A percentile compares a stretch with the other conserved stretches of the same genome.
These are phyloP conservation scores for Saccharomycopsis capsularis DNA, from an alignment of 805 yeast genomes.

Conservation along the genomic window DNA sequence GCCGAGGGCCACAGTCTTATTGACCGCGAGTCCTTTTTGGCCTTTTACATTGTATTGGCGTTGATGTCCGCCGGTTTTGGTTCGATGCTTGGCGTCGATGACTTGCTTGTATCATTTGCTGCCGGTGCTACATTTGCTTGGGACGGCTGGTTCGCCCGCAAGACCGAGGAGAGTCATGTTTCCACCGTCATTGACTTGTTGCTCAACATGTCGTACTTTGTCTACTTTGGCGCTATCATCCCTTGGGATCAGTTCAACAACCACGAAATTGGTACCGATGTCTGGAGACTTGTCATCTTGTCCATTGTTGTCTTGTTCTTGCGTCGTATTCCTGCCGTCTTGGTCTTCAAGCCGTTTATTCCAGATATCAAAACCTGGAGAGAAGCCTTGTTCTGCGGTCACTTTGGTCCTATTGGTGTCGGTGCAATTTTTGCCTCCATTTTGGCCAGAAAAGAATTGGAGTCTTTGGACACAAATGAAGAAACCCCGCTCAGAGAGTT, in stretches of 20 bases:
- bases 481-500: conserved; percentile 50
- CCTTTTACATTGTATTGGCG: conserved; percentile 75
- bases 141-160: conserved; percentile 83
- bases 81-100: conserved; percentile 82
- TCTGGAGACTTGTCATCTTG: conserved; percentile 73
- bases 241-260: conserved; percentile 82
- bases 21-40: conserved; percentile 84
- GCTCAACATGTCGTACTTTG: conserved; percentile 77
- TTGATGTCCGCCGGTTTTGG: conserved; percentile 86
- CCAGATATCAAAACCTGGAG: conserved; percentile 91
- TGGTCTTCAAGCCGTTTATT: conserved; percentile 65
- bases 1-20: conserved; percentile 65
- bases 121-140: conserved; percentile 93
- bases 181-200: conserved; percentile 85
- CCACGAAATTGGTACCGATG: conserved; percentile 50
- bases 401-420: conserved; percentile 94
- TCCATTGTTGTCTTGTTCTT: conserved; percentile 69
- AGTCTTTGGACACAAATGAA: conserved; percentile 40
- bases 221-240: conserved; percentile 82
- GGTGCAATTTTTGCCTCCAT: conserved; percentile 86
- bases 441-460: conserved; percentile 67
- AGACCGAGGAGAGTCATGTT: conserved; percentile 79
- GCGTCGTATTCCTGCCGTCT: conserved; percentile 77
- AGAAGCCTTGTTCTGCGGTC: conserved; percentile 91
- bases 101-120: conserved; percentile 78